Evolutionary conservation across 352 stramenopile genomes (phyloP), one percentile per base, ranked within the genome.

Genomic region (Peronospora destructor): DNA sequence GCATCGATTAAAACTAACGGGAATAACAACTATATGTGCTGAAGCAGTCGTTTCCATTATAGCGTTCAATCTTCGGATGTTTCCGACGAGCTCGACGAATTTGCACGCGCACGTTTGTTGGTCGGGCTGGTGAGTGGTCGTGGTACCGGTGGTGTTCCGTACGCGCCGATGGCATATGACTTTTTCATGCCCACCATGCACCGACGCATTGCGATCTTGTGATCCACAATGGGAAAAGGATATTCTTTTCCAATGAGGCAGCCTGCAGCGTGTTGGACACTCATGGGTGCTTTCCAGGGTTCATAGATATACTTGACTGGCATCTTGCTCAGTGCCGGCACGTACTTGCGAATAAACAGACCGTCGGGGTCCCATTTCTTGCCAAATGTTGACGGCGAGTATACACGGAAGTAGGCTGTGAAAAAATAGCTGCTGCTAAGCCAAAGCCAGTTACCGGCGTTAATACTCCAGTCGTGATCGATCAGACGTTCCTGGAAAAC

Each of bases 401-500:
- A 98, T 49, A 96, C 95, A 43, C 95, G 85, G 63, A 97, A 98
- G 71, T 98, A 98, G 52, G 97, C 94, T 35, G 95, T 94, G 56
- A 98, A 99, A 73, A 97, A 98, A 14, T 84, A 88, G 29, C 79
- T 95, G 50, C 85, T 95, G 36, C 76, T 95, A 28, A 99, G 81
- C 94, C 96, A 98, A 46, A 97, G 78, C 95, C 96, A 98, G 61
- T 98, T 99, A 56, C 95, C 96, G 33, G 84, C 91, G 73, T 99
- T 98, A 42, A 99, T 75, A 38, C 78, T 84, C 81, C 94, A 98
- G 68, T 99, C 95, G 30, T 95, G 87, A 72, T 99, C 96, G 32
- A 99, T 81, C 8, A 99, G 70, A 3, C 87, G 71, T 49, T 91
- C 75, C 59, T 98, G 94, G 61, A 85, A 95, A 7, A 97, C 85